phyloP scores from a whole-genome alignment of 441 rosid genomes.

The Syzygium malaccense region DNA sequence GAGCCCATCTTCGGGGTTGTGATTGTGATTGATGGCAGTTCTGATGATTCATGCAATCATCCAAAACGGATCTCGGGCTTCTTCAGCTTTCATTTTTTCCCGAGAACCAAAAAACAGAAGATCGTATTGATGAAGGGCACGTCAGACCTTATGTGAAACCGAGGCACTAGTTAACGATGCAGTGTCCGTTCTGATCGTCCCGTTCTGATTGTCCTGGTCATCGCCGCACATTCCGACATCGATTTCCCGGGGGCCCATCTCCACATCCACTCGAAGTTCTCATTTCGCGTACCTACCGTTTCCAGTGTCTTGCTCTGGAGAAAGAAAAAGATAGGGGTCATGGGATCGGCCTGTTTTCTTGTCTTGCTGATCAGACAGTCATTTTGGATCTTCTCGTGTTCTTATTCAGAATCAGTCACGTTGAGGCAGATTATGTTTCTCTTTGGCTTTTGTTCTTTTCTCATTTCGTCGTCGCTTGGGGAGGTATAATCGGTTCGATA shows the following conservation, averaged over 20 bases:
- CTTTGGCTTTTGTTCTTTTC: neutral
- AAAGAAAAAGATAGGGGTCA: neutral
- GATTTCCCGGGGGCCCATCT: neutral
- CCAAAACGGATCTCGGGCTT: neutral
- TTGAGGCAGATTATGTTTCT: neutral
- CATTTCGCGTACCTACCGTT: slow-evolving; percentile 3
- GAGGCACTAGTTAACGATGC: neutral
- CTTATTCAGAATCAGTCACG: neutral
- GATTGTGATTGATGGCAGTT: neutral
- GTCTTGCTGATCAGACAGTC: neutral
- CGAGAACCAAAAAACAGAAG: neutral
- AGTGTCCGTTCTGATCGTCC: neutral
- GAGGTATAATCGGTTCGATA: neutral
- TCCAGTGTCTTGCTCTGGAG: slow-evolving; percentile 5
- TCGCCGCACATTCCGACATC: neutral
- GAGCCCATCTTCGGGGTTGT: neutral
- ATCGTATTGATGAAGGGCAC: neutral
- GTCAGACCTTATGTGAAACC: neutral
- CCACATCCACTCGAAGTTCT: neutral
- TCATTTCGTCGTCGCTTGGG: neutral
- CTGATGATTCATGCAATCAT: neutral
- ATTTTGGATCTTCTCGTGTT: neutral
- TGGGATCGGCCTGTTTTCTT: neutral
- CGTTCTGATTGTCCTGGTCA: neutral
- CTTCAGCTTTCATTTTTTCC: neutral